Evolutionary conservation across 352 stramenopile species (phyloP).

Genomic region (Aphanomyces stellatus): DNA sequence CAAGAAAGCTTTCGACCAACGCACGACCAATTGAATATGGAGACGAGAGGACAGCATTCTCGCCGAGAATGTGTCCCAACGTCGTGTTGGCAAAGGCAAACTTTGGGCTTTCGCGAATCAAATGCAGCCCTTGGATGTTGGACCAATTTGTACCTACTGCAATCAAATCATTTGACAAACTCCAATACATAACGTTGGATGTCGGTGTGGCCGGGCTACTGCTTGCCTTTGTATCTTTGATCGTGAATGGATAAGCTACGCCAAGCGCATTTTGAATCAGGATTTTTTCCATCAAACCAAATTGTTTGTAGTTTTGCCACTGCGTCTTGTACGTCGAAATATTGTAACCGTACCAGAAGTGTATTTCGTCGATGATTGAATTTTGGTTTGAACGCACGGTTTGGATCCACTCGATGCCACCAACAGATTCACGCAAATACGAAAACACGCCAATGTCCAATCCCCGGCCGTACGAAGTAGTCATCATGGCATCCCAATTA

Average conservation of each 20-base stretch:
- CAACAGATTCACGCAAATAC: not conserved
- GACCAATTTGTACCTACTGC: not conserved
- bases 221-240: not conserved
- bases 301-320: not conserved
- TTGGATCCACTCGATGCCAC: not conserved
- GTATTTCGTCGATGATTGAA: not conserved
- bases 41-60: not conserved
- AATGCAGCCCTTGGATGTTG: not conserved
- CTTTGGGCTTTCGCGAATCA: not conserved
- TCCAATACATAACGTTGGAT: not conserved
- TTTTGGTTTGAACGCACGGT: not conserved
- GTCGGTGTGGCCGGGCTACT: not conserved
- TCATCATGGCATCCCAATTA: not conserved
- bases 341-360: not conserved
- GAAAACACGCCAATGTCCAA: not conserved
- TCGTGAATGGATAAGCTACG: not conserved
- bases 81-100: not conserved
- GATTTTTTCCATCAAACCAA: not conserved
- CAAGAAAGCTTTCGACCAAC: not conserved
- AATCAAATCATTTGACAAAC: not conserved
- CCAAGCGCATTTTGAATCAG: not conserved
- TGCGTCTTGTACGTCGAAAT: not conserved
- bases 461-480: not conserved
- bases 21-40: not conserved
- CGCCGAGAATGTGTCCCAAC: not conserved